These are phyloP conservation scores for Colletotrichum theobromicola DNA, from an alignment of 2,329 filamentous ascomycete genomes.

Conservation along the genomic window DNA sequence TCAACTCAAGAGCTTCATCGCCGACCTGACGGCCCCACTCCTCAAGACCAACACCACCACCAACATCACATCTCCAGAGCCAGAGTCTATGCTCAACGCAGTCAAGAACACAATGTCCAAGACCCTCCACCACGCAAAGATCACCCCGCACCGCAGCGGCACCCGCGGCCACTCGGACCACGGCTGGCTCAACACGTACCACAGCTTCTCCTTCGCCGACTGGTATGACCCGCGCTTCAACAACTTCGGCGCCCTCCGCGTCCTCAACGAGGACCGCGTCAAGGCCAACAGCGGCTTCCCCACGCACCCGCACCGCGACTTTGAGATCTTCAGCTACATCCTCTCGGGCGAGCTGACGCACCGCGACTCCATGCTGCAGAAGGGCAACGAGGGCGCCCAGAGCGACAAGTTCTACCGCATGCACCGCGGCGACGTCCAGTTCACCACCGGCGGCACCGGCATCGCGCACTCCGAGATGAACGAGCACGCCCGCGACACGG, in stretches of 20 bases:
- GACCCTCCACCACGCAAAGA: slow-evolving; percentile 70
- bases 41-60: slow-evolving; percentile 19
- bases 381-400: slow-evolving; percentile 63
- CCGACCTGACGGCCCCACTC: slow-evolving; percentile 26
- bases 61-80: slow-evolving; percentile 15
- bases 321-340: slow-evolving; percentile 90
- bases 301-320: slow-evolving; percentile 83
- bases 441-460: slow-evolving; percentile 84
- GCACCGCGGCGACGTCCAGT: slow-evolving; percentile 83
- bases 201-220: slow-evolving; percentile 83
- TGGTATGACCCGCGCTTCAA: slow-evolving; percentile 71
- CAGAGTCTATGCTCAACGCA: slow-evolving; percentile 36
- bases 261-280: slow-evolving; percentile 90
- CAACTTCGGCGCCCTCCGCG: slow-evolving; percentile 77
- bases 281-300: slow-evolving; percentile 78
- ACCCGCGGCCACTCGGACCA: slow-evolving; percentile 80
- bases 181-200: slow-evolving; percentile 87
- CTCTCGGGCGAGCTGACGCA: slow-evolving; percentile 87
- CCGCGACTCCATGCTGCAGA: slow-evolving; percentile 82
- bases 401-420: slow-evolving; percentile 73
- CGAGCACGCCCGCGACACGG: slow-evolving; percentile 71
- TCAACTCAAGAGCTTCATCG: slow-evolving; percentile 27
- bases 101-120: slow-evolving; percentile 63
- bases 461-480: slow-evolving; percentile 86
- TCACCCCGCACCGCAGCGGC: slow-evolving; percentile 75